Conservation (phyloP, 2,329 filamentous ascomycete genomes). For the Allantophomopsis lycopodina region DNA sequence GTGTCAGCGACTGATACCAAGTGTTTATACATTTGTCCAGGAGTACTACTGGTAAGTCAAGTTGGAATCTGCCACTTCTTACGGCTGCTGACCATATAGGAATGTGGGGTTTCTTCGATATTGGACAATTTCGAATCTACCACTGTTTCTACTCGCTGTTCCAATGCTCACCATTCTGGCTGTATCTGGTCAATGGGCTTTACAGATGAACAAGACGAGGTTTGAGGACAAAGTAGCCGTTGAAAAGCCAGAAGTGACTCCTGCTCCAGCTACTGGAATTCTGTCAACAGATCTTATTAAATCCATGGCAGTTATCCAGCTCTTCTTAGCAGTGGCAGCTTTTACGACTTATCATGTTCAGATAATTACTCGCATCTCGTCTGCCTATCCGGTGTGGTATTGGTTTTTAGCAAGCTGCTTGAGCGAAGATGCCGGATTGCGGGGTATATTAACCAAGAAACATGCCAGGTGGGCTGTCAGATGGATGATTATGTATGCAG, state of each 20-base stretch:
- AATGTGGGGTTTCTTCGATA: constrained; percentile 78
- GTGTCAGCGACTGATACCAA: constrained; percentile 63
- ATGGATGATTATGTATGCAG: constrained; percentile 69
- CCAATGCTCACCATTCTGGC: constrained; percentile 62
- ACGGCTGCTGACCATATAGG: constrained; percentile 34
- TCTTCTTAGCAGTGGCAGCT: constrained; percentile 56
- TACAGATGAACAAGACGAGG: constrained; percentile 6
- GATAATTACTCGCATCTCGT: constrained; percentile 80
- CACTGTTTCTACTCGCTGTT: constrained; percentile 71
- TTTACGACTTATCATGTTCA: constrained; percentile 82
- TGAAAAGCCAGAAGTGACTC: neutral
- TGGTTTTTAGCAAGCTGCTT: constrained; percentile 52
- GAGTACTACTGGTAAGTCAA: constrained; percentile 68
- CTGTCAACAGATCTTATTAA: no score
- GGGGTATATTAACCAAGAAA: neutral
- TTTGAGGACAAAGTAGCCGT: constrained; percentile 13
- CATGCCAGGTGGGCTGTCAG: constrained; percentile 6
- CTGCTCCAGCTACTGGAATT: no score
- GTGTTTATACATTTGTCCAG: constrained; percentile 87
- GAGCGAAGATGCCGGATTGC: constrained; percentile 14
- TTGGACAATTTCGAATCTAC: constrained; percentile 78
- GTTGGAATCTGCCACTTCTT: neutral
- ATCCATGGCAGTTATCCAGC: constrained; percentile 34
- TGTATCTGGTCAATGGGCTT: constrained; percentile 38
- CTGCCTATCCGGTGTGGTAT: constrained; percentile 83